Conservation (phyloP, 768 basidiomycete species). For the Naganishia antarctica region DNA sequence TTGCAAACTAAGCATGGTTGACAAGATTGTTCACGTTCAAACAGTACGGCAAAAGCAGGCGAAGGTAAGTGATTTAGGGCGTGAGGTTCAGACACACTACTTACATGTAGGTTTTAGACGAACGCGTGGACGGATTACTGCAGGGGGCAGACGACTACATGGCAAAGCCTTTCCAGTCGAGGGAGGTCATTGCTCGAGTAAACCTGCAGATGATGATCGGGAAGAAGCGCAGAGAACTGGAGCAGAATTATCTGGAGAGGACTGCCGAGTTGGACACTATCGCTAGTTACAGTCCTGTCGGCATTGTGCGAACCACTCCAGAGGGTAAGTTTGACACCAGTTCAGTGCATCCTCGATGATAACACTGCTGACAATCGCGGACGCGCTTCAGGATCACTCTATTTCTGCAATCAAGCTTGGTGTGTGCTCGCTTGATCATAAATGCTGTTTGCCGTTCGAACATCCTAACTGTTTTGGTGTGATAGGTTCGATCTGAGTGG, state of each 20-base stretch:
- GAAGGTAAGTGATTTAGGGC: conserved; percentile 19
- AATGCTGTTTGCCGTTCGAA: no score
- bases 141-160: conserved; percentile 52
- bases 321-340: conserved; percentile 25
- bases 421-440: no score
- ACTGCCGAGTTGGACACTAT: conserved; percentile 37
- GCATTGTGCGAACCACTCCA: conserved; percentile 37
- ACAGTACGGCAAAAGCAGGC: conserved; percentile 28
- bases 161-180: conserved; percentile 51
- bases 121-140: conserved; percentile 49
- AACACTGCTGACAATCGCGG: conserved; percentile 34
- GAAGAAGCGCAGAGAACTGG: conserved; percentile 46
- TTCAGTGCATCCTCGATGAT: conserved; percentile 26
- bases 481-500: conserved; percentile 19
- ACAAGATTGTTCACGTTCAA: no score
- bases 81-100: no score
- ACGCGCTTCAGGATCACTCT: conserved; percentile 7
- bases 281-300: conserved; percentile 40
- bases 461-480: not conserved
- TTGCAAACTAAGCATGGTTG: no score
- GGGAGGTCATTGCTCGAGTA: conserved; percentile 51
- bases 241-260: conserved; percentile 35
- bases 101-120: no score
- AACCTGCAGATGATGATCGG: conserved; percentile 52
- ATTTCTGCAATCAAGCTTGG: conserved; percentile 16